Evolutionary conservation across 306 rosid genomes (phyloP).

Genomic region (Medicago truncatula): DNA sequence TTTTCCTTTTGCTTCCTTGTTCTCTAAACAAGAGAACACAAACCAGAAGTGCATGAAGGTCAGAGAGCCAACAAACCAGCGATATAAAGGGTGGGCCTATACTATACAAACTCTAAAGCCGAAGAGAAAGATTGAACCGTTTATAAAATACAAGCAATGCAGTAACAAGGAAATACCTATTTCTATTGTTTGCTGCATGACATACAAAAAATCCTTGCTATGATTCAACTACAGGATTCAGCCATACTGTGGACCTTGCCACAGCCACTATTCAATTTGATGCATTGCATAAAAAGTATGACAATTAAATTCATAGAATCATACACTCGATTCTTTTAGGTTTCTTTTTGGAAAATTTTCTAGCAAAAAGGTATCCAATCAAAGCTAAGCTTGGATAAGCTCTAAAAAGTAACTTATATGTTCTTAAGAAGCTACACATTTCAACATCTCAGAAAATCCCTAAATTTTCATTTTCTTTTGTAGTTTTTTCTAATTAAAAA

Average conservation of each 20-base stretch:
- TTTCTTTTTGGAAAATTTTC: no score
- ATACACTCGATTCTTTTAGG: not conserved
- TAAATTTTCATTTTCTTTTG: no score
- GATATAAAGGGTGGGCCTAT: not conserved
- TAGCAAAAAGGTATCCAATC: no score
- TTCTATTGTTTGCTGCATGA: constrained; percentile 9
- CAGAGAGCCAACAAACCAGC: not conserved
- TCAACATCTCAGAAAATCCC: no score
- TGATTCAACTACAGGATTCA: constrained; percentile 17
- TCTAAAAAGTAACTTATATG: no score
- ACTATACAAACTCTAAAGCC: not conserved
- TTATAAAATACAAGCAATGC: not conserved
- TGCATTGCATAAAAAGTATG: not conserved
- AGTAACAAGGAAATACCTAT: constrained; percentile 20
- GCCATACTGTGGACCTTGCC: not conserved
- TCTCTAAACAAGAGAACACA: no score
- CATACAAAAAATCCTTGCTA: constrained; percentile 19
- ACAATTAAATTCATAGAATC: not conserved
- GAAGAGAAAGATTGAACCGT: not conserved
- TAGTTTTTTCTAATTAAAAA: no score
- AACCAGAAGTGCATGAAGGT: no score
- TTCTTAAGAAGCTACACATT: no score
- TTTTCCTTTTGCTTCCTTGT: no score
- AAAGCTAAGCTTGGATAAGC: no score
- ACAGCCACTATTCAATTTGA: not conserved